Evolutionary conservation across 192 early-diverging fungal genomes (phyloP), one percentile per base, ranked within the genome.

Genomic region (Coemansia sp.): DNA sequence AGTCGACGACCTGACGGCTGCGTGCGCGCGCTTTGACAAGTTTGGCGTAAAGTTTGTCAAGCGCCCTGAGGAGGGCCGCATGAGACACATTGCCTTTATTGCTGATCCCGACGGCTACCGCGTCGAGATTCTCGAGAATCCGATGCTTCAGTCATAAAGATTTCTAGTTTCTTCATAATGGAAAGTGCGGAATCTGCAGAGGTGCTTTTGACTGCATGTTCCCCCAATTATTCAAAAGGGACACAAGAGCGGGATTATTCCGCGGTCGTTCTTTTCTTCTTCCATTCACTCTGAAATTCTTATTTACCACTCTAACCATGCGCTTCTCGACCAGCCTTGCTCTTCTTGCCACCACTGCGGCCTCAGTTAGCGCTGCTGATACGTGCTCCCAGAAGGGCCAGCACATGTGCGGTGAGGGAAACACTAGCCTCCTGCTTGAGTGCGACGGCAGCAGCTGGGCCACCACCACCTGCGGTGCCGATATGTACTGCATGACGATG

Each of bases 21-120:
- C 90, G 1, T 92, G 90, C 78, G 84, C 79, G 22, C 88, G 93
- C 32, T 86, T 94, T 52, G 87, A 91, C 57, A 54, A 82, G 24
- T 54, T 86, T 45, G 87, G 84, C 38, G 91, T 91, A 66, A 88
- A 82, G 58, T 92, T 91, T 63, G 70, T 89, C 71, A 94, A 94
- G 85, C 74, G 82, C 21, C 87, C 87, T 10, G 67, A 82, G 6
- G 90, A 92, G 41, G 92, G 91, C 27, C 85, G 75, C 17, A 92
- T 91, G 91, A 90, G 89, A 70, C 82, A 85, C 70, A 92, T 94
- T 82, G 91, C 91, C 10, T 94, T 94, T 66, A 86, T 91, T 45
- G 64, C 82, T 32, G 93, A 94, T 58, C 93, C 93, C 37, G 93
- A 94, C 75, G 89, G 89, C 68, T 94, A 92, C 73, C 90, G 90